Evolutionary conservation across 2,329 filamentous ascomycete species (phyloP), one percentile per base, ranked within the genome.

Genomic region (Myriangium duriaei): DNA sequence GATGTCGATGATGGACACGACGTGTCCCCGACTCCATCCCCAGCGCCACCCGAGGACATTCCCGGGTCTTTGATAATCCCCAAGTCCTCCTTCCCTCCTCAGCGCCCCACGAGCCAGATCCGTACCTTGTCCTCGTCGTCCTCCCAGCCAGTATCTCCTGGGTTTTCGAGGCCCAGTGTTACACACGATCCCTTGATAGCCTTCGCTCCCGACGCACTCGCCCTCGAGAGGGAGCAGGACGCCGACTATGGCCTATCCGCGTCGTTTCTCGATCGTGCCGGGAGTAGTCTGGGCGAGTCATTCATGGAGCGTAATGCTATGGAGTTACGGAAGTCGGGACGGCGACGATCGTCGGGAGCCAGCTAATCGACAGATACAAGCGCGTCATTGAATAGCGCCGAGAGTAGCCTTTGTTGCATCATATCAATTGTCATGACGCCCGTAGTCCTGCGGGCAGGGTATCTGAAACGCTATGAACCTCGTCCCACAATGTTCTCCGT

Each of bases 241-340:
- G 49, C 49, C 3, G 45, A 52, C 2, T 53, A 52, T 16, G 51
- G 51, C 1, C 16, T 19, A 14, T 13, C 11, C 9, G 6, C 28
- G 29, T 39, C 36, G 6, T 17, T 17, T 45, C 21, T 26, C 21
- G 21, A 26, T n/a, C 42, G 16, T 45, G 46, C 35, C 43, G 53
- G 56, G n/a, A 49, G 45, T 29, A 26, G 21, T 26, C 33, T 58
- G 14, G 56, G 56, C 7, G 56, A 57, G 47, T 49, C 44, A 4
- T 59, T 49, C 33, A 59, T 59, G 56, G 51, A 49, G 7, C 40
- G 47, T 14, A 52, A 54, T 43, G 55, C 55, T n/a, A 51, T 54
- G 42, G 40, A 47, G 38, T 45, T 55, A 45, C 50, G 30, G 13
- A 32, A 33, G 15, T 19, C 10, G n/a, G 35, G 35, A 16, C 15